Conservation (phyloP, 495 filamentous ascomycete genomes). For the Hypoxylon crocopeplum region DNA sequence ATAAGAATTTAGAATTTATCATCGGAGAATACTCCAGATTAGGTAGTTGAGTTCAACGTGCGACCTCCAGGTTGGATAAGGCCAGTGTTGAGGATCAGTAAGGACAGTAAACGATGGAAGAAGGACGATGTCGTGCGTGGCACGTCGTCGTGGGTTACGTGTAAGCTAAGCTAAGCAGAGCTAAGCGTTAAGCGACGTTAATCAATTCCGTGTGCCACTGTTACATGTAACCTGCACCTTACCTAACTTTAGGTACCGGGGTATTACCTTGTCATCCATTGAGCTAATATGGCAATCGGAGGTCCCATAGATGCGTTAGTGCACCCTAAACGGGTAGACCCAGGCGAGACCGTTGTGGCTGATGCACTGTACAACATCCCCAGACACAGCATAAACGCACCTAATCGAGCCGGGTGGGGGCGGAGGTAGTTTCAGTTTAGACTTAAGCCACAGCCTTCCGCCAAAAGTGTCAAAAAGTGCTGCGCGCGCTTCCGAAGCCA, state of each 20-base stretch:
- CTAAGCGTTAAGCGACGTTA: constrained; percentile 33
- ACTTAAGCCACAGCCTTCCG: constrained; percentile 23
- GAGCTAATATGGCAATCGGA: too few relatives aligned
- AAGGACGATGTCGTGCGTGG: constrained; percentile 22
- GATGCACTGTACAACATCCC: too few relatives aligned
- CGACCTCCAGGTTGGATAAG: neutral
- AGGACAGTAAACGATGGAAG: constrained; percentile 1
- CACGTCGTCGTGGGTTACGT: constrained; percentile 5
- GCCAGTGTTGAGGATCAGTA: too few relatives aligned
- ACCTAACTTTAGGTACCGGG: too few relatives aligned
- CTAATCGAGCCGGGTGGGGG: constrained; percentile 11
- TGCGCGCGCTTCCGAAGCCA: constrained; percentile 28
- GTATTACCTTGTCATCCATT: too few relatives aligned
- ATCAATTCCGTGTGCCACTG: constrained; percentile 16
- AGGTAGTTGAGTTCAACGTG: constrained; percentile 6
- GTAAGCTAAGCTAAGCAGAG: neutral
- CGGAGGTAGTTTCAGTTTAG: constrained; percentile 21
- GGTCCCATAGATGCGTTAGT: too few relatives aligned
- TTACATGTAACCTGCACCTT: neutral
- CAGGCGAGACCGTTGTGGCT: too few relatives aligned
- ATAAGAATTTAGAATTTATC: neutral
- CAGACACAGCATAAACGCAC: too few relatives aligned
- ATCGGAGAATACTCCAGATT: constrained; percentile 10
- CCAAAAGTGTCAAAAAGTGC: constrained; percentile 14
- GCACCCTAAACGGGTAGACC: too few relatives aligned